Percentiles rank a stretch among this genome's conserved stretches.
phyloP scores from a whole-genome alignment of 148 eudicot species.

The Suaeda aralocaspica region DNA sequence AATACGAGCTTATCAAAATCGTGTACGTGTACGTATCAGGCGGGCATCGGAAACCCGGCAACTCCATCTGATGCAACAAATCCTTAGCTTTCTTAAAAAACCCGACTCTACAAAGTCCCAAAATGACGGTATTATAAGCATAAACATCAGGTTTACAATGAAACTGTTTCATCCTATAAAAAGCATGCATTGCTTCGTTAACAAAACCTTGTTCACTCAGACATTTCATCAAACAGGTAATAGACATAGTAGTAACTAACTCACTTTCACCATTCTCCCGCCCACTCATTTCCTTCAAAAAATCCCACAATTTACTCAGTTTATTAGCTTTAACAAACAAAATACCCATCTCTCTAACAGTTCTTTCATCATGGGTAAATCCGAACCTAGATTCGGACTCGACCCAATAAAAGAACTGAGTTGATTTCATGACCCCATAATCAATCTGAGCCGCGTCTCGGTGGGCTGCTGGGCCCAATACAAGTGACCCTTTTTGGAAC shows the following conservation, averaged over 20 bases:
- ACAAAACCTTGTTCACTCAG: constrained; percentile 78
- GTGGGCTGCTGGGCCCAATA: constrained; percentile 70
- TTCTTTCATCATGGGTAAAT: constrained; percentile 56
- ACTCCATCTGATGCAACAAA: constrained; percentile 72
- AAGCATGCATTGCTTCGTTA: constrained; percentile 58
- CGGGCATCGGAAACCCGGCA: constrained; percentile 75
- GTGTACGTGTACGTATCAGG: constrained; percentile 80
- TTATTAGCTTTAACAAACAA: constrained; percentile 64
- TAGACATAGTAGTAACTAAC: constrained; percentile 52
- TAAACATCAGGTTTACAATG: constrained; percentile 78
- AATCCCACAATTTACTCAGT: constrained; percentile 51
- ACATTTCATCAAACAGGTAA: constrained; percentile 82
- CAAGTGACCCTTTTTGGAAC: constrained; percentile 34
- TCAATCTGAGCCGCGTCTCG: constrained; percentile 50
- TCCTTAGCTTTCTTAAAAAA: constrained; percentile 64
- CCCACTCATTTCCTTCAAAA: constrained; percentile 57
- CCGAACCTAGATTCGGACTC: constrained; percentile 39
- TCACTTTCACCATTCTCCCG: constrained; percentile 19
- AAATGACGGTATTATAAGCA: constrained; percentile 64
- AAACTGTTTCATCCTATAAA: constrained; percentile 74
- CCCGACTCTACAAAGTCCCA: constrained; percentile 71
- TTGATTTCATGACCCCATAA: constrained; percentile 49
- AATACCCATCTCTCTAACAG: constrained; percentile 71
- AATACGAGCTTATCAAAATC: constrained; percentile 68
- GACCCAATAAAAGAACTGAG: constrained; percentile 66